Evolutionary conservation across 768 basidiomycete genomes (phyloP), one percentile per base, ranked within the genome.

Genomic region (Candolleomyces efflorescens): DNA sequence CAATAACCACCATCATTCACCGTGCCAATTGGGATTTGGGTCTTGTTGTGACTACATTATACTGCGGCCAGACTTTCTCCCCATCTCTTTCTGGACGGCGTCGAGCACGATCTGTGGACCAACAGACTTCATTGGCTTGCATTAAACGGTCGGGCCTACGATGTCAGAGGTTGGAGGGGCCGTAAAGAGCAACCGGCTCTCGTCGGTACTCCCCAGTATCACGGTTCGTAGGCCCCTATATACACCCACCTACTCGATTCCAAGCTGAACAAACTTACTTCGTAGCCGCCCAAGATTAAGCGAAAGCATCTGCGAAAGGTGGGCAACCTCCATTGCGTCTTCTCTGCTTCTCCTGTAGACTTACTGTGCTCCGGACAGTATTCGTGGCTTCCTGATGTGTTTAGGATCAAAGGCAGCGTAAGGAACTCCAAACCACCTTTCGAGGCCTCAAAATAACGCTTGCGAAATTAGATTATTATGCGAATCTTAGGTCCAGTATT

Each of bases 331-430:
- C 22, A n/a, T 18, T 50, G 20, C 52, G 20, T 24, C 17, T 36
- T 54, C 36, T 46, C 36, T 48, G 10, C 17, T 36, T 24, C 24
- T 38, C n/a, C n/a, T 32, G 48, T 45, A 22, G 47, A 24, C 46
- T 26, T 20, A 50, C 53, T 54, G 38, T 22, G 18, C 38, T 52
- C 36, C 39, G 32, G 26, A 17, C 53, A 91, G 89, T 92, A 91
- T 68, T 90, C 90, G 15, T 95, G 93, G 92, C 75, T 94, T 12
- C 90, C 92, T 1, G 93, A 94, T 70, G 90, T 94, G 18, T 76
- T 94, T 45, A 83, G 92, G 41, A 55, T 94, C 61, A 85, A 92
- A 77, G 89, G 90, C 63, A 92, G 88, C 62, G 90, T 92, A 68
- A 63, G 86, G 76, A 53, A n/a, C 17, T 22, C 22, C 47, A 24